Evolutionary conservation across 495 filamentous ascomycete species (phyloP).

Genomic region (Daldinia decipiens): DNA sequence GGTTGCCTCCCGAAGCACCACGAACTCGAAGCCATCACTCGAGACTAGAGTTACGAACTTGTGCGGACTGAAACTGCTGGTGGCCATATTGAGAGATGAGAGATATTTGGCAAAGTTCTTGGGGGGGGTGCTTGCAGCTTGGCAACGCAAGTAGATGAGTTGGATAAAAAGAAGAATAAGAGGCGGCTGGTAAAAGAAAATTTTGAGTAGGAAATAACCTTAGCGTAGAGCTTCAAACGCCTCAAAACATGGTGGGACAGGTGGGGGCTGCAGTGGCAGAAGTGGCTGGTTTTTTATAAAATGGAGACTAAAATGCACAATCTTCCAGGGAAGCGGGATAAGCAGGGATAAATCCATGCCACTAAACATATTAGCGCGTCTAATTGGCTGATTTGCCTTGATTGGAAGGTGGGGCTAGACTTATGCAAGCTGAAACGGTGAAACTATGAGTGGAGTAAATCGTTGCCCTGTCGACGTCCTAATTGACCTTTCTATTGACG

Average conservation of each 20-base stretch:
- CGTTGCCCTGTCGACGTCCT: conserved; percentile 46
- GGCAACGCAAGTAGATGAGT: neutral
- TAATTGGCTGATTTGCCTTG: conserved; percentile 15
- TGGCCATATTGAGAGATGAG: conserved; percentile 38
- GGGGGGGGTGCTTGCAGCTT: neutral
- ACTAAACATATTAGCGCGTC: neutral
- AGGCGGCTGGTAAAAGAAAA: conserved; percentile 6
- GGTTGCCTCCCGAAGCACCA: conserved; percentile 80
- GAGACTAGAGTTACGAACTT: conserved; percentile 90
- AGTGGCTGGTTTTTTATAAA: neutral
- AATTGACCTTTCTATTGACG: conserved; percentile 43
- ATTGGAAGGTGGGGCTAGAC: conserved; percentile 19
- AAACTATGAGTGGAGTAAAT: conserved; percentile 18
- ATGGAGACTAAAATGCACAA: neutral
- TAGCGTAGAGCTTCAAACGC: conserved; percentile 3
- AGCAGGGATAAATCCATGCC: neutral
- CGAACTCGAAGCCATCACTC: conserved; percentile 86
- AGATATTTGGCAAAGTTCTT: neutral
- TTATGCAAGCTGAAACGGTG: conserved; percentile 38
- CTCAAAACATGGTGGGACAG: conserved; percentile 4
- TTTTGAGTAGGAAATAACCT: neutral
- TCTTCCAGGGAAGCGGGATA: conserved; percentile 2
- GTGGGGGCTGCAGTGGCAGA: conserved; percentile 11
- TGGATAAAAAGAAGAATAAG: neutral
- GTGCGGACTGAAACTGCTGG: conserved; percentile 40